Conservation (phyloP, 208 protist species). For the Herpetomonas samuelpessoai region DNA sequence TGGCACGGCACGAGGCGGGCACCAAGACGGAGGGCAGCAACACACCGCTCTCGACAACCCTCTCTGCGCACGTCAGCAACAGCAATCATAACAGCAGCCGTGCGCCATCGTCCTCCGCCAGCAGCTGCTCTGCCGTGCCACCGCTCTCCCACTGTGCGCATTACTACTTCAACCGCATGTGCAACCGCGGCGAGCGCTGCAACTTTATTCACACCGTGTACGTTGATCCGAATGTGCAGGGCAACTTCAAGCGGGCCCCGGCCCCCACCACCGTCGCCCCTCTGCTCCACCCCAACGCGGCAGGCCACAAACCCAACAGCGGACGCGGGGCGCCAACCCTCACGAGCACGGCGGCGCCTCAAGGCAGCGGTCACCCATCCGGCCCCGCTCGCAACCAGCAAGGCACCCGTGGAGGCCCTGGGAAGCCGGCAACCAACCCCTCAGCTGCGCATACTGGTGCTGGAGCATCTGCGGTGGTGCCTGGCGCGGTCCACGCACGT, state of each 20-base stretch:
- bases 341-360: background rate
- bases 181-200: constrained; percentile 72
- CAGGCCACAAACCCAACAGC: background rate
- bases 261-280: constrained; percentile 36
- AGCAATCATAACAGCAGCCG: background rate
- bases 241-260: constrained; percentile 55
- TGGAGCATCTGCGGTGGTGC: too few species aligned
- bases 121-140: background rate
- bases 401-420: too few species aligned
- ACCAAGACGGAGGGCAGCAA: background rate
- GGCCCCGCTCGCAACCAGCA: too few species aligned
- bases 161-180: constrained; percentile 87
- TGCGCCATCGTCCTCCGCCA: background rate
- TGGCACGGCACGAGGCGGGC: constrained; percentile 18
- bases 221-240: constrained; percentile 65
- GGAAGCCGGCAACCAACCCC: too few species aligned
- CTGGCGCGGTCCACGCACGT: too few species aligned
- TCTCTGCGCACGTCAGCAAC: background rate
- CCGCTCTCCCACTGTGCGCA: constrained; percentile 80
- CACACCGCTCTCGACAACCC: too few species aligned
- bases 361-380: too few species aligned
- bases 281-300: constrained; percentile 7
- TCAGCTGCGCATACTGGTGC: too few species aligned
- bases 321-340: too few species aligned
- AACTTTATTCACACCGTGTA: constrained; percentile 78